A percentile compares a stretch with the other conserved stretches of the same genome.
Conservation (phyloP, 2,329 filamentous ascomycete genomes). For the Fusarium zealandicum region DNA sequence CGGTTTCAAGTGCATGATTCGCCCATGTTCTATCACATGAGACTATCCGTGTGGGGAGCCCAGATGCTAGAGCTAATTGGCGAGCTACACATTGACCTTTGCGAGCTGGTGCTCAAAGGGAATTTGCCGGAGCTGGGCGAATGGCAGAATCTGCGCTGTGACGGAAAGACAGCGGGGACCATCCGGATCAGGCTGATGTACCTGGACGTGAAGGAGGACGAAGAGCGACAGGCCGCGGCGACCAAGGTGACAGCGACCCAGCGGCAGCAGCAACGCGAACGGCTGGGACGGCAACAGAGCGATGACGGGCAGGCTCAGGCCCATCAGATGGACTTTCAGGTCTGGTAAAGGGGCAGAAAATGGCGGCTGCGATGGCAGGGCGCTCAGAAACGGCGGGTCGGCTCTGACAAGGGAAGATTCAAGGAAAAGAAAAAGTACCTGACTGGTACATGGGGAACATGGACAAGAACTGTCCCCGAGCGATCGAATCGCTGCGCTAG, state of each 20-base stretch:
- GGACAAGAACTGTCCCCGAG: conserved; percentile 1
- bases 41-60: conserved; percentile 37
- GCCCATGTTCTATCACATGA: conserved; percentile 39
- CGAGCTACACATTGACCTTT: conserved; percentile 37
- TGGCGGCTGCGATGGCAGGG: conserved; percentile 11
- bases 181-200: conserved; percentile 32
- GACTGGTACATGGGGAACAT: conserved; percentile 3
- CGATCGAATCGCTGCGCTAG: conserved; percentile 22
- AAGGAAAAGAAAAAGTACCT: conserved; percentile 11
- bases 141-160: conserved; percentile 35
- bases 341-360: conserved; percentile 29
- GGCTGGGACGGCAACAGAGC: conserved; percentile 21
- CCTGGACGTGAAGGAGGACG: conserved; percentile 30
- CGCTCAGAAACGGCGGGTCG: conserved; percentile 5
- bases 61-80: conserved; percentile 40
- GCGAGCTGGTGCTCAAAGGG: conserved; percentile 32
- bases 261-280: conserved; percentile 29
- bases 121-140: conserved; percentile 27
- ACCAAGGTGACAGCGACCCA: conserved; percentile 25
- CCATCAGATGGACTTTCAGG: conserved; percentile 39
- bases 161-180: conserved; percentile 28
- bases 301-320: conserved; percentile 34
- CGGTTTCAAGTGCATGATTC: conserved; percentile 37
- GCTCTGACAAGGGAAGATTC: conserved; percentile 2
- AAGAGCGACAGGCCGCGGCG: conserved; percentile 29